These are phyloP conservation scores for Vitis hybrid DNA, from an alignment of 177 flowering plant species.

Conservation along the genomic window DNA sequence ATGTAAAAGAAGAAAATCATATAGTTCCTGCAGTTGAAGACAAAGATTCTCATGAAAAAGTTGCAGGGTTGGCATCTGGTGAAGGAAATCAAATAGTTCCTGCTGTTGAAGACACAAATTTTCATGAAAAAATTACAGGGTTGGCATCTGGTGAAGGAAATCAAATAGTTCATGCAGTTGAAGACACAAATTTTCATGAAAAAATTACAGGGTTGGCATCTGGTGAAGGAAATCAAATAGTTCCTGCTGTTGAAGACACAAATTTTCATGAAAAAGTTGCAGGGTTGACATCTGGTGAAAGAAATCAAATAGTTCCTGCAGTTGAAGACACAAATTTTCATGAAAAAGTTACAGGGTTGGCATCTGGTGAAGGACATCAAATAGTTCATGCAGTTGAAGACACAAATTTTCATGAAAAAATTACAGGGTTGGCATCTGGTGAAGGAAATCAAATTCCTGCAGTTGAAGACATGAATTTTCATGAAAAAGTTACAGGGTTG, in stretches of 20 bases:
- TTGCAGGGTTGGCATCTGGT: constrained; percentile 15
- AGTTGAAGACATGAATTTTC: constrained; percentile 9
- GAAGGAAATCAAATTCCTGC: constrained; percentile 15
- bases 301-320: too few relatives aligned
- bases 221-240: too few relatives aligned
- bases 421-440: constrained; percentile 4
- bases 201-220: too few relatives aligned
- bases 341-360: constrained; percentile 13
- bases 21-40: constrained; percentile 10
- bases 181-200: too few relatives aligned
- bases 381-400: constrained; percentile 9
- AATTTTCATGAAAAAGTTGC: too few relatives aligned
- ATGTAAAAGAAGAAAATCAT: constrained; percentile 19
- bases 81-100: background rate
- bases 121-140: too few relatives aligned
- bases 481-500: constrained; percentile 14
- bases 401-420: constrained; percentile 21
- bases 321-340: constrained; percentile 13
- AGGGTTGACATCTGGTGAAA: too few relatives aligned
- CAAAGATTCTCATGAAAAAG: constrained; percentile 22
- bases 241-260: too few relatives aligned
- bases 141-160: too few relatives aligned
- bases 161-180: too few relatives aligned
- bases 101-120: too few relatives aligned
- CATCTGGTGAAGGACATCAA: constrained; percentile 15